Conservation (phyloP, 148 eudicot species). For the Rhododendron simsii region DNA sequence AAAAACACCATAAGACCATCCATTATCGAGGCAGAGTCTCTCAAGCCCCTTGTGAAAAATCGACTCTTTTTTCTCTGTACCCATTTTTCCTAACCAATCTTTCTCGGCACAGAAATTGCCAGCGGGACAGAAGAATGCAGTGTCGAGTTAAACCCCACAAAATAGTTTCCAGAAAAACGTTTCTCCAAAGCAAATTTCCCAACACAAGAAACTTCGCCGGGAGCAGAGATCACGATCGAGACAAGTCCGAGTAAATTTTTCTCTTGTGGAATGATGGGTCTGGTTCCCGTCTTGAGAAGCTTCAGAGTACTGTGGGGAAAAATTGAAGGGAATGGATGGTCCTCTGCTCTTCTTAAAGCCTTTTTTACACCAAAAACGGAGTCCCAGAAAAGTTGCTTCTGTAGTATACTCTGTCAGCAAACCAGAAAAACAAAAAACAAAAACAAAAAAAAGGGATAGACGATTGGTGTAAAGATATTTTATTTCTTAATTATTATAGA, state of each 20-base stretch:
- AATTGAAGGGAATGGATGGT: neutral
- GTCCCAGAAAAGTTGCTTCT: constrained; percentile 14
- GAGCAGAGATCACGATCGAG: neutral
- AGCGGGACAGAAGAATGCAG: constrained; percentile 19
- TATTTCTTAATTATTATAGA: constrained; percentile 4
- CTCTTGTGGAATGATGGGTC: neutral
- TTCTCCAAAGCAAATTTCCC: neutral
- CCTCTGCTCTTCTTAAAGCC: constrained; percentile 9
- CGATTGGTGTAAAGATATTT: neutral
- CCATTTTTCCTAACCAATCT: constrained; percentile 21
- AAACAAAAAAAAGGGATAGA: neutral
- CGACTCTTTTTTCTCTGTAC: constrained; percentile 25
- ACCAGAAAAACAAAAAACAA: constrained; percentile 6
- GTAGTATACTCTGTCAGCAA: neutral
- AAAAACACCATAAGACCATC: constrained; percentile 85
- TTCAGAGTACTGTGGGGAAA: neutral
- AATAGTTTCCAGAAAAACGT: neutral
- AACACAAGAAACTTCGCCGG: neutral
- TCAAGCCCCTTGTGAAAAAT: constrained; percentile 41
- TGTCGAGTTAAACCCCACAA: constrained; percentile 7
- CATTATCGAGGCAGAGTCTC: constrained; percentile 52
- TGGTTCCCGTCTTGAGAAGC: neutral
- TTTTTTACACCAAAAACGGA: constrained; percentile 1
- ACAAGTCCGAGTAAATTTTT: neutral
- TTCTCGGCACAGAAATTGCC: constrained; percentile 25